phyloP scores from a whole-genome alignment of 2,329 filamentous ascomycete genomes.

The Xylariomycetidae sp. region DNA sequence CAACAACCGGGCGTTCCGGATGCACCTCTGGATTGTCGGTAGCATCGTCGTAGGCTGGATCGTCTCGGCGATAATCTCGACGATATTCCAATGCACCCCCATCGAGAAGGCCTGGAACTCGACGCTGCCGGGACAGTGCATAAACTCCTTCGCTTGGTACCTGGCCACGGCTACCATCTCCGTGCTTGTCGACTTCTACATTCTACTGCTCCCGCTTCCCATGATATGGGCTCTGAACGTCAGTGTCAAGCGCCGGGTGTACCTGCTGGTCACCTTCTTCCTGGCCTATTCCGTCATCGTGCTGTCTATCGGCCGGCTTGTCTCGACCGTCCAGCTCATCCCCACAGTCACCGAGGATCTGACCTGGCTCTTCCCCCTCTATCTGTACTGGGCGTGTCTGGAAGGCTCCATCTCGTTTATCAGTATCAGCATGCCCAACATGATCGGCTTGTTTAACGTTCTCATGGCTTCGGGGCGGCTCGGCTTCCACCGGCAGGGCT shows the following conservation, averaged over 20 bases:
- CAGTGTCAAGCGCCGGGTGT: slow-evolving; percentile 8
- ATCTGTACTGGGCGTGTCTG: slow-evolving; percentile 12
- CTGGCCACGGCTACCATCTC: slow-evolving; percentile 6
- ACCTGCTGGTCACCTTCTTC: slow-evolving; percentile 10
- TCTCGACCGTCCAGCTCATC: slow-evolving; percentile 7
- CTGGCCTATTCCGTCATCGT: slow-evolving; percentile 14
- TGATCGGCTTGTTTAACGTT: slow-evolving; percentile 6
- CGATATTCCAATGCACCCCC: slow-evolving; percentile 7
- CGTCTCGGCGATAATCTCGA: slow-evolving; percentile 1
- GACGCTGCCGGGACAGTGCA: slow-evolving; percentile 4
- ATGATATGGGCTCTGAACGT: slow-evolving; percentile 10
- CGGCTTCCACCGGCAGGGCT: no score
- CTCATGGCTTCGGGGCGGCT: not conserved
- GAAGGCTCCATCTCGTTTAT: slow-evolving; percentile 10
- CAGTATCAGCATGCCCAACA: slow-evolving; percentile 10
- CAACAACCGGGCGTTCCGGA: slow-evolving; percentile 6
- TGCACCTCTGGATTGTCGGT: slow-evolving; percentile 8
- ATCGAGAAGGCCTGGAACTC: slow-evolving; percentile 7
- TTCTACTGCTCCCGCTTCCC: slow-evolving; percentile 9
- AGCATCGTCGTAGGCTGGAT: slow-evolving; percentile 5
- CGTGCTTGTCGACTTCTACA: slow-evolving; percentile 9
- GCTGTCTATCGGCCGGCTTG: slow-evolving; percentile 9
- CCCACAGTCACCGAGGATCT: slow-evolving; percentile 5
- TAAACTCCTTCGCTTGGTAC: slow-evolving; percentile 8
- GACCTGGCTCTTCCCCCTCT: slow-evolving; percentile 7